A percentile compares a stretch with the other conserved stretches of the same genome.
Conservation (phyloP, 768 basidiomycete genomes). For the Collybiopsis confluens region DNA sequence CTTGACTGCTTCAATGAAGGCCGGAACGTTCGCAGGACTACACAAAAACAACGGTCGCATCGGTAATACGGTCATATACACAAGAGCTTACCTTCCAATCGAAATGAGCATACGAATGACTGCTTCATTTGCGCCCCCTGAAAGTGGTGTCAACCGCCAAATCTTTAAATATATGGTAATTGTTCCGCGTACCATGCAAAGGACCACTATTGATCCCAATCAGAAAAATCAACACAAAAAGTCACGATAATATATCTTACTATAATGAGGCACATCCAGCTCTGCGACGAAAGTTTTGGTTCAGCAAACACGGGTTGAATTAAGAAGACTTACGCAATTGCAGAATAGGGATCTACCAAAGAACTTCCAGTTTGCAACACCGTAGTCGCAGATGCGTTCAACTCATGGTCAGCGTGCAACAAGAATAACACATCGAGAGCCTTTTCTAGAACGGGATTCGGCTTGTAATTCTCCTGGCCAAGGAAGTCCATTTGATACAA, state of each 20-base stretch:
- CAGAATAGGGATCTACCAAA: constrained; percentile 86
- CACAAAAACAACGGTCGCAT: not conserved
- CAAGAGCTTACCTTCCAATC: constrained; percentile 63
- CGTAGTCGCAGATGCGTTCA: constrained; percentile 83
- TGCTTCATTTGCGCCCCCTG: constrained; percentile 88
- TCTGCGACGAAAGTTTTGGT: constrained; percentile 24
- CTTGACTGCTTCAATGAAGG: constrained; percentile 84
- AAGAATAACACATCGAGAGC: constrained; percentile 87
- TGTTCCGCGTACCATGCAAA: constrained; percentile 48
- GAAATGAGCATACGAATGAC: constrained; percentile 92
- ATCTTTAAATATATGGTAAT: not conserved
- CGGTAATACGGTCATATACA: not conserved
- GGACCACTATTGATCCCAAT: constrained; percentile 46
- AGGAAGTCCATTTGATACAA: constrained; percentile 89
- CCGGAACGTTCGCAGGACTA: constrained; percentile 80
- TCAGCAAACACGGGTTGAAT: not conserved
- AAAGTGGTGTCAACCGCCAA: not conserved
- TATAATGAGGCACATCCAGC: constrained; percentile 88
- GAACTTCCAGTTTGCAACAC: constrained; percentile 87
- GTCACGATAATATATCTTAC: constrained; percentile 41
- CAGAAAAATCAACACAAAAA: not conserved
- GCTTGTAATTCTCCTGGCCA: constrained; percentile 65
- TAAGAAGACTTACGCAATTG: constrained; percentile 59
- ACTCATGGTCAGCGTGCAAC: constrained; percentile 86
- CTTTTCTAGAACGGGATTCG: constrained; percentile 81